Conservation (phyloP, 441 rosid species). For the Capsella rubella region DNA sequence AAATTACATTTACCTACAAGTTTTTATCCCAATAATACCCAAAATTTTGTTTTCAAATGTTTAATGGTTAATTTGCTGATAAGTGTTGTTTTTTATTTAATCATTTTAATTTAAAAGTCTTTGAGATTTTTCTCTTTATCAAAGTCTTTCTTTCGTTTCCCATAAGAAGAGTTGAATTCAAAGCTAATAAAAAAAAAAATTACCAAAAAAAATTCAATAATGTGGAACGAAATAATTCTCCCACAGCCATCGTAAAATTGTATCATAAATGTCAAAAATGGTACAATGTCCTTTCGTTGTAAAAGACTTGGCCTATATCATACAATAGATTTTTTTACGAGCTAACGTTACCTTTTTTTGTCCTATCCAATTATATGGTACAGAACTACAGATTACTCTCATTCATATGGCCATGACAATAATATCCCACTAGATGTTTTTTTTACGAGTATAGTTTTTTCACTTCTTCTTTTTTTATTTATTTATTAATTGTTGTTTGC, state of each 20-base stretch:
- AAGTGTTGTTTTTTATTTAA: neutral
- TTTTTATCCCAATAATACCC: slow-evolving; percentile 23
- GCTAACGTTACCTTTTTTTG: slow-evolving; percentile 15
- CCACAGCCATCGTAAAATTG: slow-evolving; percentile 24
- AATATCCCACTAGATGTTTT: slow-evolving; percentile 14
- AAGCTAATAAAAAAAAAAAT: no score
- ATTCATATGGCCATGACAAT: slow-evolving; percentile 9
- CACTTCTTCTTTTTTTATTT: neutral
- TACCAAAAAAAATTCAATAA: neutral
- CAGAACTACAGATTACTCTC: slow-evolving; percentile 28
- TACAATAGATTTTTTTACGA: slow-evolving; percentile 18
- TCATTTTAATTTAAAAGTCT: neutral
- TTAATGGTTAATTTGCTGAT: neutral
- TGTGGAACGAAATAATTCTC: slow-evolving; percentile 6
- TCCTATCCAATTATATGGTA: slow-evolving; percentile 35
- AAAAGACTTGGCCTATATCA: slow-evolving; percentile 29
- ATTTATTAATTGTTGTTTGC: neutral
- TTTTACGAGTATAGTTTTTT: slow-evolving; percentile 2
- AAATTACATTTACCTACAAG: slow-evolving; percentile 2
- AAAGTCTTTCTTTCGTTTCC: neutral
- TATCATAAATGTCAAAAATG: slow-evolving; percentile 41
- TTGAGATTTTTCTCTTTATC: slow-evolving; percentile 10
- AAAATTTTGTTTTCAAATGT: slow-evolving; percentile 17
- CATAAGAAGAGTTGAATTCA: no score
- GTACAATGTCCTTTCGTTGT: slow-evolving; percentile 44